Base-by-base conservation (phyloP, 2,329 filamentous ascomycete genomes). In the Aciculosporium take region DNA sequence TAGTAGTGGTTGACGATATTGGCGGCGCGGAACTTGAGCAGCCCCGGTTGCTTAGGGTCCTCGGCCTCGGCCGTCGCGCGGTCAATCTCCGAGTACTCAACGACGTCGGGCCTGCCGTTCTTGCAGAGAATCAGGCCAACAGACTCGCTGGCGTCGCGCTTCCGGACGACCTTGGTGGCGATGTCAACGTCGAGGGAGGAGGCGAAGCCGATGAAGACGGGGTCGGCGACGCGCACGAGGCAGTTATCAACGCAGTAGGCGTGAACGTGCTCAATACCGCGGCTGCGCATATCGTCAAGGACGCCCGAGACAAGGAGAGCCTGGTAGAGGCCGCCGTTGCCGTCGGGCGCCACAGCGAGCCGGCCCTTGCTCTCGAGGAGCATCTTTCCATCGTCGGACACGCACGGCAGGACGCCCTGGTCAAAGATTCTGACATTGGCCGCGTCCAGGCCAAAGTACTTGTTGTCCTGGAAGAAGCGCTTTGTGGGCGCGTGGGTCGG, bases 1-100 rank as follows among this genome's bases (percentile, higher is more conserved):
- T 98, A 98, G 76, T 96, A 98, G 73, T 98, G 91, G 72, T 98
- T 98, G 67, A 98, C 91, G 53, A 98, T 98, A 70, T 98, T 98
- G 56, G 89, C 91, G 44, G 91, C 89, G 47, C 91, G 83, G 79
- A 94, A 96, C 65, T 89, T 93, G 58, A 98, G 79, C 41, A 95
- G 71, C 44, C 76, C 79, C 3, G 76, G 69, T 55, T 94, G 79
- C 62, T 84, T 84, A 41, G 81, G 65, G 58, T 98, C 91, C 58
- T 81, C 76, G 50, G 88, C 89, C 64, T 93, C 85, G 44, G 89
- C 84, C n/a, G 85, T 91, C 48, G 77, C 81, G 50, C 76, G 66
- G 68, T 93, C 84, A 53, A 98, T 96, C 68, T 98, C 91, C 5
- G 87, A 94, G 72, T 98, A 98, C 68, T 98, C 91, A 41, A 98